Conservation (phyloP, 2,329 filamentous ascomycete species). For the Leptographium radiaticola region DNA sequence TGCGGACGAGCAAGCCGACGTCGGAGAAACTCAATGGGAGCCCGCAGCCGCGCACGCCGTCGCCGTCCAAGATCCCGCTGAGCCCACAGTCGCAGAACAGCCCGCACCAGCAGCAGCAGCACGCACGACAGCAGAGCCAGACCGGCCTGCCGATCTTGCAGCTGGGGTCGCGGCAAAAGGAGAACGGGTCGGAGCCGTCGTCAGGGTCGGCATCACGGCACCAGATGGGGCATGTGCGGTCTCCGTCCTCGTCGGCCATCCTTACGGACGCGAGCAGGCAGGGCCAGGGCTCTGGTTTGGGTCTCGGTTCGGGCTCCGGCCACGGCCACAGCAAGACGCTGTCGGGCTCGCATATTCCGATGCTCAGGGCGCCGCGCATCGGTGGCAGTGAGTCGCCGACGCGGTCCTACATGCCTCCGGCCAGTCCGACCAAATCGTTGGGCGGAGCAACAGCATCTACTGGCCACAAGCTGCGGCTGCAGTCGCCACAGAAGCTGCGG, state of each 20-base stretch:
- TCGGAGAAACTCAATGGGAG: conserved; percentile 45
- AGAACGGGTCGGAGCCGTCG: conserved; percentile 22
- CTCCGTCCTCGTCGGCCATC: background rate
- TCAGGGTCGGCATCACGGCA: background rate
- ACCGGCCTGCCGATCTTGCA: background rate
- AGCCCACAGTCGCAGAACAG: conserved; percentile 27
- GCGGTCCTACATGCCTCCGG: conserved; percentile 15
- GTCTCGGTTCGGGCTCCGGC: background rate
- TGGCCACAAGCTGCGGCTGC: conserved; percentile 48
- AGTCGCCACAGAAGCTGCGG: conserved; percentile 62
- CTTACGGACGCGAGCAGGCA: background rate
- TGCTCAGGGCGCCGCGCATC: conserved; percentile 28
- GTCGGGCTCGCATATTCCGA: conserved; percentile 40
- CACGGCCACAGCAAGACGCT: conserved; percentile 33
- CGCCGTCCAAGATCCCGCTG: conserved; percentile 38
- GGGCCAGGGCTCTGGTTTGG: background rate
- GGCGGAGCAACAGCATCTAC: conserved; percentile 16
- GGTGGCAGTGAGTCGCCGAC: conserved; percentile 12
- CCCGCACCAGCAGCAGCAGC: conserved; percentile 1
- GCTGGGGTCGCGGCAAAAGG: conserved; percentile 32
- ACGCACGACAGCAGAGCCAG: background rate
- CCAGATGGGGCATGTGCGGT: background rate
- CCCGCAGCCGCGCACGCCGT: conserved; percentile 23
- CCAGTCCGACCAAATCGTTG: conserved; percentile 25
- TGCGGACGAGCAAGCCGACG: conserved; percentile 39